Evolutionary conservation across 805 yeast species (phyloP), one percentile per base, ranked within the genome.

Genomic region (Ogataea methanolica): DNA sequence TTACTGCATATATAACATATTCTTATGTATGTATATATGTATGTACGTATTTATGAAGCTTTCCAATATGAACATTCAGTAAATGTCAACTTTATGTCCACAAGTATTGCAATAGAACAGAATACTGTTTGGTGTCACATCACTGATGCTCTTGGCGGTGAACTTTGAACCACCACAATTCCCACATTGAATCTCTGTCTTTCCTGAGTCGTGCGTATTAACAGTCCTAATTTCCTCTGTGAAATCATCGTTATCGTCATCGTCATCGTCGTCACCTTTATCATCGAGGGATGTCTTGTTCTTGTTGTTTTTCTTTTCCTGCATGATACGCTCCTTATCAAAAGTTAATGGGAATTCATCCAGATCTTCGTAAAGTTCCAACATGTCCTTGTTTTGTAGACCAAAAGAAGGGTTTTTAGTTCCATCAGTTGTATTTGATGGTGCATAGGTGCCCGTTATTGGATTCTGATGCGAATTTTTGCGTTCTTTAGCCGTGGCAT

Each of bases 51-150:
- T 6, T 21, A 31, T 33, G 19, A 22, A 33, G 17, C 2, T 36
- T 9, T 1, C 5, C 6, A 12, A 15, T 16, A 31, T 9, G 33
- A 6, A 14, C 16, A 22, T 16, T 42, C 33, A 42, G 16, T 35
- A 34, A 14, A 41, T 42, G 40, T 51, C 55, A 2, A 50, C 53
- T 22, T 50, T 46, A n/a, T 49, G 53, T 8, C 67, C 66, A 50
- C 68, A 64, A 6, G 51, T 44, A 39, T 61, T 59, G 45, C 68
- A 64, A 42, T 45, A 59, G 41, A 64, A 64, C 8, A 41, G 44
- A 34, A 64, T 58, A 12, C 43, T 35, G 36, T 55, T 56, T 11
- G 50, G 49, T 21, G 39, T 22, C 3, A 52, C 41, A 12, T 49
- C 51, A 19, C 46, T 50, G 42, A 54, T 53, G 2, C 57, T 54